These are phyloP conservation scores for Phytophthora pini DNA, from an alignment of 352 stramenopile species.

Conservation along the genomic window DNA sequence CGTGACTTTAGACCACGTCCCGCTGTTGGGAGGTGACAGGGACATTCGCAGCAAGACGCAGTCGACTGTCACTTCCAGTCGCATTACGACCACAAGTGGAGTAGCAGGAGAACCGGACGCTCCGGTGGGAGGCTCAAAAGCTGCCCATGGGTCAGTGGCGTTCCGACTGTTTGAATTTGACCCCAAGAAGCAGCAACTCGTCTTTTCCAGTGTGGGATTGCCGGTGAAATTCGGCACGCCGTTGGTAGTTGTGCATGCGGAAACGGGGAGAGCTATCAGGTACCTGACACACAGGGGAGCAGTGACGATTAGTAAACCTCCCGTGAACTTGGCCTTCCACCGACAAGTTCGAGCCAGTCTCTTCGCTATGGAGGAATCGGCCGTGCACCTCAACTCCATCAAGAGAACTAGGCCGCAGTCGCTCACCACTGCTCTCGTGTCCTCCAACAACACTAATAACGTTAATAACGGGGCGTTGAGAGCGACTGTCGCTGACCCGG, in stretches of 20 bases:
- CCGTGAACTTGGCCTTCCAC: constrained; percentile 72
- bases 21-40: constrained; percentile 19
- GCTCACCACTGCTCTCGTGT: constrained; percentile 20
- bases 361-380: constrained; percentile 54
- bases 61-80: constrained; percentile 17
- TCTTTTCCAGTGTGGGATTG: constrained; percentile 56
- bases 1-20: constrained; percentile 11
- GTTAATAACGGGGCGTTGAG: constrained; percentile 15
- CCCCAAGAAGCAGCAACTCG: constrained; percentile 51
- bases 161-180: constrained; percentile 82
- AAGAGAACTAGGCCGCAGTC: constrained; percentile 33
- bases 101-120: constrained; percentile 30
- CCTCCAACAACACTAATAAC: constrained; percentile 16
- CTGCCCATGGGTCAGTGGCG: constrained; percentile 48
- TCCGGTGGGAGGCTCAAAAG: constrained; percentile 18
- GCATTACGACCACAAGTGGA: constrained; percentile 22
- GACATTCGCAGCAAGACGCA: constrained; percentile 12
- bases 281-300: constrained; percentile 66
- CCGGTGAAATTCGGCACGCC: constrained; percentile 64
- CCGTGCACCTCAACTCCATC: constrained; percentile 31
- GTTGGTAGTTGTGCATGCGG: constrained; percentile 68
- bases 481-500: constrained; percentile 30
- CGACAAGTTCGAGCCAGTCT: constrained; percentile 58
- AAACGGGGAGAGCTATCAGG: constrained; percentile 63
- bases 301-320: constrained; percentile 72